Conservation (phyloP, 2,329 filamentous ascomycete genomes). For the Laburnicola sp. region DNA sequence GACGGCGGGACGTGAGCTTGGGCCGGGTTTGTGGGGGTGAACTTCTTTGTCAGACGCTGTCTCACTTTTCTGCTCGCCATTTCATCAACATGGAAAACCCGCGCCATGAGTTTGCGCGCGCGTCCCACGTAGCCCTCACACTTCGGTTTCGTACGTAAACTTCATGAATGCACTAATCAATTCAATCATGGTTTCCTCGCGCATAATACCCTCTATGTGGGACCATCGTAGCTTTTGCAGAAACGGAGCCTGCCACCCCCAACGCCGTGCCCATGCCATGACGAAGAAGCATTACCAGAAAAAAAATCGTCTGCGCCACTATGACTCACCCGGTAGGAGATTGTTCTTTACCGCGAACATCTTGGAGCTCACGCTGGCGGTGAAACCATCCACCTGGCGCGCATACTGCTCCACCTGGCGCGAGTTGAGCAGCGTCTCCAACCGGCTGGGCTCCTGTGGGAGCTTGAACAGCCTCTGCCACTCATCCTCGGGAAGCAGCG, state of each 20-base stretch:
- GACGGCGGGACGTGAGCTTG: no score
- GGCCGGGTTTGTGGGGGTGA: no score
- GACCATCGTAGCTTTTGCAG: slow-evolving; percentile 23
- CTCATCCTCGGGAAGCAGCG: slow-evolving; percentile 89
- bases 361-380: slow-evolving; percentile 87
- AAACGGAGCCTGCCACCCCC: slow-evolving; percentile 30
- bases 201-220: slow-evolving; percentile 22
- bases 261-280: slow-evolving; percentile 47
- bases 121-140: no score
- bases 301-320: slow-evolving; percentile 12
- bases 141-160: no score
- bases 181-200: slow-evolving; percentile 2
- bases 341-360: slow-evolving; percentile 93
- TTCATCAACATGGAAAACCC: no score
- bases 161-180: not conserved
- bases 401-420: slow-evolving; percentile 98
- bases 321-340: slow-evolving; percentile 60
- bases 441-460: slow-evolving; percentile 86
- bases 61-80: no score
- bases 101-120: no score
- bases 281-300: slow-evolving; percentile 39
- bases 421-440: slow-evolving; percentile 93
- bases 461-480: slow-evolving; percentile 99
- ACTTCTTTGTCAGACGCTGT: no score
- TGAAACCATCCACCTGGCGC: slow-evolving; percentile 94